phyloP scores from a whole-genome alignment of 176 grass and related monocot species.

The Aegilops bicornis region DNA sequence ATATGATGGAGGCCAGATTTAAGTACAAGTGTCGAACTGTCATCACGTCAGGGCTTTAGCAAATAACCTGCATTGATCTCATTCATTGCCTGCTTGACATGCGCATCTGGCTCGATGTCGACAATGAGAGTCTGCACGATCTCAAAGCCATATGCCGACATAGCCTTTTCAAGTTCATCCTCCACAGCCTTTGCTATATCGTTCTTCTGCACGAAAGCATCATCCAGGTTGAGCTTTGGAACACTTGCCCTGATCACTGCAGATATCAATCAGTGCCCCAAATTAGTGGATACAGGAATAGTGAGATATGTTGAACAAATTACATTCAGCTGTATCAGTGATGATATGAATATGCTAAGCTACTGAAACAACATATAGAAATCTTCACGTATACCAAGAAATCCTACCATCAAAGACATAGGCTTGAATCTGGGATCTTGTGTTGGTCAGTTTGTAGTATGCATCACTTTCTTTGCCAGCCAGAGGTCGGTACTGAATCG shows the following conservation, averaged over 20 bases:
- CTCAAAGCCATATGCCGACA: constrained; percentile 61
- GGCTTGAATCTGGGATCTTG: constrained; percentile 81
- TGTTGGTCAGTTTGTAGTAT: constrained; percentile 89
- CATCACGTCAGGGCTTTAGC: not conserved
- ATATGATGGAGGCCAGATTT: not conserved
- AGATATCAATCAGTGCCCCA: not conserved
- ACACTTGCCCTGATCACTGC: constrained; percentile 84
- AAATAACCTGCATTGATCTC: constrained; percentile 79
- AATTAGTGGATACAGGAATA: not conserved
- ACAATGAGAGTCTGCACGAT: constrained; percentile 62
- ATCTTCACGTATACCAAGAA: not conserved
- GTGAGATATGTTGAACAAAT: not conserved
- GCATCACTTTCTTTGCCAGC: constrained; percentile 69
- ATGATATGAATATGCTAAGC: not conserved
- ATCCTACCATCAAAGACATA: constrained; percentile 81
- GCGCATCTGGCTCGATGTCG: constrained; percentile 83
- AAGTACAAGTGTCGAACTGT: not conserved
- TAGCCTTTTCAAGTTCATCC: constrained; percentile 83
- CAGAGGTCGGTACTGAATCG: constrained; percentile 76
- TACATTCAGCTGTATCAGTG: not conserved
- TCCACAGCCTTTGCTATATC: constrained; percentile 82
- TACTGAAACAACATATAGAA: not conserved
- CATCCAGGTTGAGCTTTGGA: constrained; percentile 68
- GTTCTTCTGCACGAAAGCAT: constrained; percentile 84
- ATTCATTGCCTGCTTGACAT: constrained; percentile 80